phyloP scores from a whole-genome alignment of 495 filamentous ascomycete species.

The Chaetomium fimeti region DNA sequence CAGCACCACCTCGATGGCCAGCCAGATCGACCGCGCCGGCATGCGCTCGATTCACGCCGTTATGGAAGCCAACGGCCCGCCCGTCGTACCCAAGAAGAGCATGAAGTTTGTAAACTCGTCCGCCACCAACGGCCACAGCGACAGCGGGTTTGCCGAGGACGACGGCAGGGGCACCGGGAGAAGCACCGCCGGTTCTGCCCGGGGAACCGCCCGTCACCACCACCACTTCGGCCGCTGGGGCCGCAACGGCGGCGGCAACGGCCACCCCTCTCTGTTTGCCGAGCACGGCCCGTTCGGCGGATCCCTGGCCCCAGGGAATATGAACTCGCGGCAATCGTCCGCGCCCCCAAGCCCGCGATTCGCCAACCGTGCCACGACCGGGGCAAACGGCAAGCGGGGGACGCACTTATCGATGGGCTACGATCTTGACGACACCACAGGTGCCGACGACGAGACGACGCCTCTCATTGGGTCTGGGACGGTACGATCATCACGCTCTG shows the following conservation, averaged over 20 bases:
- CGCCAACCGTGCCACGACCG: conserved; percentile 29
- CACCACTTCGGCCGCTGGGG: conserved; percentile 70
- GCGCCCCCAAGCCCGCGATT: conserved; percentile 56
- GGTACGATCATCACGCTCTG: conserved; percentile 57
- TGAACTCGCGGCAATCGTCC: conserved; percentile 57
- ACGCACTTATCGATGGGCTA: conserved; percentile 46
- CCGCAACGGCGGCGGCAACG: conserved; percentile 55
- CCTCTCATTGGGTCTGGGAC: conserved; percentile 61
- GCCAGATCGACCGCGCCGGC: conserved; percentile 69
- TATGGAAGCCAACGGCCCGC: conserved; percentile 64
- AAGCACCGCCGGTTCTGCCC: conserved; percentile 60
- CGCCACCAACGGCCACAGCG: conserved; percentile 55
- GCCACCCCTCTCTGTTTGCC: conserved; percentile 71
- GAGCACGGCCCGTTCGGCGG: conserved; percentile 66
- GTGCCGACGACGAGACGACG: conserved; percentile 87
- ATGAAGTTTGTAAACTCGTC: conserved; percentile 98
- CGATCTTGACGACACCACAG: conserved; percentile 55
- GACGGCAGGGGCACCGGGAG: conserved; percentile 60
- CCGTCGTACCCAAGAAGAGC: conserved; percentile 77
- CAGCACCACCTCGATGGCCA: conserved; percentile 87
- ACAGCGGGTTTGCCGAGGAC: conserved; percentile 59
- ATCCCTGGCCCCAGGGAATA: conserved; percentile 41
- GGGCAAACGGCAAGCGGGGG: conserved; percentile 29
- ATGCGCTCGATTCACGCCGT: conserved; percentile 58
- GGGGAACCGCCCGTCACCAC: conserved; percentile 67